Conservation (phyloP, 2,329 filamentous ascomycete species). For the Apiospora sp. region DNA sequence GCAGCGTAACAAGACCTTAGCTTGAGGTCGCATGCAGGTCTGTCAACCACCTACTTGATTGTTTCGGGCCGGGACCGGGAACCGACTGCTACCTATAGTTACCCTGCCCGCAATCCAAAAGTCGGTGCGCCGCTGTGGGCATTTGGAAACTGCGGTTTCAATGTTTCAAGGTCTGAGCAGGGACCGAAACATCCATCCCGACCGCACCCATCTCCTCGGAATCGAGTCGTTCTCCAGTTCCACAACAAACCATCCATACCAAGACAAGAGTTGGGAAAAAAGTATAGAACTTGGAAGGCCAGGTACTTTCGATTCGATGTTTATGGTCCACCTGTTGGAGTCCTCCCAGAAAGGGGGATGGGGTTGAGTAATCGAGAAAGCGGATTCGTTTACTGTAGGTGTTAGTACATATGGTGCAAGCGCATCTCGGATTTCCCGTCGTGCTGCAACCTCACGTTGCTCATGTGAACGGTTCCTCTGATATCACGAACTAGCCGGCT, state of each 20-base stretch:
- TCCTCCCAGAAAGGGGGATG: constrained; percentile 3
- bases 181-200: neutral
- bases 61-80: constrained; percentile 15
- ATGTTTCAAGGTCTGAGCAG: constrained; percentile 19
- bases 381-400: neutral
- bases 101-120: neutral
- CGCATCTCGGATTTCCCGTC: constrained; percentile 16
- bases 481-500: constrained; percentile 1
- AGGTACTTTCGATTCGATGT: neutral
- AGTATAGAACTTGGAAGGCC: neutral
- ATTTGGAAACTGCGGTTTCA: constrained; percentile 15
- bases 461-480: constrained; percentile 18
- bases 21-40: constrained; percentile 6
- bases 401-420: neutral
- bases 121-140: constrained; percentile 15
- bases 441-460: neutral
- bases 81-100: constrained; percentile 10
- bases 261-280: neutral
- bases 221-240: neutral
- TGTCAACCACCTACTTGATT: neutral
- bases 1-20: constrained; percentile 15
- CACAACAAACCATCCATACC: neutral
- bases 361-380: constrained; percentile 5
- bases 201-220: constrained; percentile 6
- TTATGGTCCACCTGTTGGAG: neutral